These are phyloP conservation scores for Setaria viridis DNA, from an alignment of 202 grass and related monocot genomes.

Conservation along the genomic window DNA sequence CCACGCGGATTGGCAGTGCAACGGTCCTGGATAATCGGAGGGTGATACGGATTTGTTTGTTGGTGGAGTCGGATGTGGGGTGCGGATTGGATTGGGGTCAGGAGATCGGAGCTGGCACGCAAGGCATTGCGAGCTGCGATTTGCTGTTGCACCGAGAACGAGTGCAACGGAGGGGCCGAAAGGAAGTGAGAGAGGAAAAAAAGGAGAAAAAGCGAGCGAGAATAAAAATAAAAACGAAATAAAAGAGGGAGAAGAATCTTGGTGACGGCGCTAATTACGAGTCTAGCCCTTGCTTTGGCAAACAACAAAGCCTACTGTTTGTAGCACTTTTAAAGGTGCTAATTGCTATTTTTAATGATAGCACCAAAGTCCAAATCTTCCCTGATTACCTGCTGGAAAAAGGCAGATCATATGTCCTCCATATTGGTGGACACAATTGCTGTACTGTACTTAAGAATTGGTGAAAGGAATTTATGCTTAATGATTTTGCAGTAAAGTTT, in stretches of 20 bases:
- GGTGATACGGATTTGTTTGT: slow-evolving; percentile 12
- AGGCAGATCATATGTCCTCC: no score
- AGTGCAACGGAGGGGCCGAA: not conserved
- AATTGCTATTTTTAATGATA: not conserved
- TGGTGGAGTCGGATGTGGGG: not conserved
- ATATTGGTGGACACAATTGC: not conserved
- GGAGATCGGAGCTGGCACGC: slow-evolving; percentile 50
- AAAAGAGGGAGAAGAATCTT: slow-evolving; percentile 13
- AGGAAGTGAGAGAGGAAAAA: not conserved
- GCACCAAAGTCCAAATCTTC: not conserved
- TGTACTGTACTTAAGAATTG: not conserved
- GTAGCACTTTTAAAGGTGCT: not conserved
- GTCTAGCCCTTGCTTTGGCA: slow-evolving; percentile 39
- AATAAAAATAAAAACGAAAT: not conserved
- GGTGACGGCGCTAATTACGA: slow-evolving; percentile 23
- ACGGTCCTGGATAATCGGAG: slow-evolving; percentile 20
- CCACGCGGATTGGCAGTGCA: slow-evolving; percentile 8
- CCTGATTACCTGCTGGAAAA: not conserved
- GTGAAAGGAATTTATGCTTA: not conserved
- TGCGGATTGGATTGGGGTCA: slow-evolving; percentile 23
- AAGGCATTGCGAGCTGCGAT: slow-evolving; percentile 34
- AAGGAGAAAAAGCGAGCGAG: not conserved
- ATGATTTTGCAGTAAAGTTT: not conserved
- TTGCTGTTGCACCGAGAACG: slow-evolving; percentile 46
- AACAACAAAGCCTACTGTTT: slow-evolving; percentile 11